These are phyloP conservation scores for Stephanodiscus minutulus DNA, from an alignment of 108 stramenopile species.

Conservation along the genomic window DNA sequence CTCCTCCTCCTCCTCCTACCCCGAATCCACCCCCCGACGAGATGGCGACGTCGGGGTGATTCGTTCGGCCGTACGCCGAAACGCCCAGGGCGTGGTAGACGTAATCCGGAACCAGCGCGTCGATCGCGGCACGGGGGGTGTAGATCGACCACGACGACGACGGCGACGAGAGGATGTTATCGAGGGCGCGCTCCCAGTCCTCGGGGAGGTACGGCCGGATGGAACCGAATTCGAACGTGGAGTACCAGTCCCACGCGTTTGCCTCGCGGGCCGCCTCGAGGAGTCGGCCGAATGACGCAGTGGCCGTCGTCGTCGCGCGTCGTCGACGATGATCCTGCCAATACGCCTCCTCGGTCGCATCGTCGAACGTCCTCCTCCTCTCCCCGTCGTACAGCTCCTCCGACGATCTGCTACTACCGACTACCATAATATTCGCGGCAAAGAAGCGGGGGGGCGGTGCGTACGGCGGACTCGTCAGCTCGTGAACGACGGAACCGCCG, in stretches of 20 bases:
- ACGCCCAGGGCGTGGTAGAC: constrained; percentile 55
- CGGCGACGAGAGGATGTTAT: background rate
- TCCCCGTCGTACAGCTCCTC: background rate
- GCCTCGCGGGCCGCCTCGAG: background rate
- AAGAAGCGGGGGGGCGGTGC: background rate
- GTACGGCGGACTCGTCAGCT: constrained; percentile 1
- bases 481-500: background rate
- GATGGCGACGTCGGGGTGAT: constrained; percentile 35
- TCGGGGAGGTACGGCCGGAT: constrained; percentile 67
- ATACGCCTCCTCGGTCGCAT: background rate
- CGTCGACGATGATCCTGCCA: background rate
- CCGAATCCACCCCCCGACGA: constrained; percentile 2
- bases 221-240: constrained; percentile 10
- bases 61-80: constrained; percentile 24
- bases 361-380: background rate
- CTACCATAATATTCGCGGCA: background rate
- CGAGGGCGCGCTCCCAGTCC: constrained; percentile 69
- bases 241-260: constrained; percentile 25
- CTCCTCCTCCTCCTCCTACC: too few species aligned
- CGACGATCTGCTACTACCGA: too few species aligned
- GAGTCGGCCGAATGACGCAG: background rate
- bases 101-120: constrained; percentile 55
- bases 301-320: background rate
- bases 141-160: constrained; percentile 23
- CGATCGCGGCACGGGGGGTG: constrained; percentile 54